These are phyloP conservation scores for Calonectria crousiana DNA, from an alignment of 2,329 filamentous ascomycete genomes.

Conservation along the genomic window DNA sequence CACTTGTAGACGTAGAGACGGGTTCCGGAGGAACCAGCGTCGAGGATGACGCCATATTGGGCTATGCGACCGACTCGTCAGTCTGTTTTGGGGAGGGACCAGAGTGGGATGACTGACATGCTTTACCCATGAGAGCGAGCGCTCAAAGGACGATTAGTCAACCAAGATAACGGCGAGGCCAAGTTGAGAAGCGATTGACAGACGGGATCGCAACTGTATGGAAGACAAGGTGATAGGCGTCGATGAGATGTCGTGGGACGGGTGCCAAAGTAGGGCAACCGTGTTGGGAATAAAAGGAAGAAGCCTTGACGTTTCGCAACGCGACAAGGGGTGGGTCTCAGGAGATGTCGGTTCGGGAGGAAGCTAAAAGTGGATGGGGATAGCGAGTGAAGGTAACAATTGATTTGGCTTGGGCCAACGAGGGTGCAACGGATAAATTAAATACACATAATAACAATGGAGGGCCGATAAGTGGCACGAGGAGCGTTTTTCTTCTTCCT, in stretches of 20 bases:
- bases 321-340: constrained; percentile 31
- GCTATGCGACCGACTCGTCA: constrained; percentile 51
- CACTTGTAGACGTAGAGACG: constrained; percentile 95
- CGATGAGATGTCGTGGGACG: not conserved
- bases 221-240: not conserved
- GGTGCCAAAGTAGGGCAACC: not conserved
- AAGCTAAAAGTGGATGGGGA: constrained; percentile 15
- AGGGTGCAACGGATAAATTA: constrained; percentile 8
- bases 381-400: constrained; percentile 23
- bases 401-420: constrained; percentile 7
- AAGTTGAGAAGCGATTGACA: constrained; percentile 10
- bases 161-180: not conserved
- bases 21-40: constrained; percentile 97
- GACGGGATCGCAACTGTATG: constrained; percentile 8
- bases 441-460: constrained; percentile 4
- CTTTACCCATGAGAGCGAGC: constrained; percentile 50
- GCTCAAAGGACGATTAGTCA: constrained; percentile 4
- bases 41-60: constrained; percentile 93
- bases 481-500: not conserved
- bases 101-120: constrained; percentile 46
- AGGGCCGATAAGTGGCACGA: constrained; percentile 1
- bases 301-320: constrained; percentile 27
- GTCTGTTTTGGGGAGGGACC: constrained; percentile 19
- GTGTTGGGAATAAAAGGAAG: constrained; percentile 6
- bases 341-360: constrained; percentile 19